Conservation (phyloP, 2,329 filamentous ascomycete species). For the Xylariaceae sp. region DNA sequence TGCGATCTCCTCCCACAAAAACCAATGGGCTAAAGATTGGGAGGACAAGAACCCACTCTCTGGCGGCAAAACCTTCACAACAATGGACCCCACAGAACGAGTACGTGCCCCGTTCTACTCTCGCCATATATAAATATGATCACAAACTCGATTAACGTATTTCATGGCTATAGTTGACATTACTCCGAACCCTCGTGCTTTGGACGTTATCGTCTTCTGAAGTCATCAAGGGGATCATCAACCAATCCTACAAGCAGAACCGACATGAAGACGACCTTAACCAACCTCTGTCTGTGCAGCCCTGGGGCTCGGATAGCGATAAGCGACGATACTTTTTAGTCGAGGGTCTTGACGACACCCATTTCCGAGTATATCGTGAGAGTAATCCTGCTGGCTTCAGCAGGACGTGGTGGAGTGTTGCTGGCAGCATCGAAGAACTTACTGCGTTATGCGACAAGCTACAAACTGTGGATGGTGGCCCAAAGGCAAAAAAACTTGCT, state of each 20-base stretch:
- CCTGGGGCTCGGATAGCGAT: slow-evolving; percentile 88
- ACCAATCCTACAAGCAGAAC: slow-evolving; percentile 85
- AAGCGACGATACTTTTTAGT: slow-evolving; percentile 93
- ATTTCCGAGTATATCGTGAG: slow-evolving; percentile 92
- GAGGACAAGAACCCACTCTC: slow-evolving; percentile 80
- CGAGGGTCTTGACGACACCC: slow-evolving; percentile 91
- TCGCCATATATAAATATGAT: background rate
- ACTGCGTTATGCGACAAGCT: slow-evolving; percentile 77
- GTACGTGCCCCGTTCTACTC: slow-evolving; percentile 56
- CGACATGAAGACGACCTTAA: slow-evolving; percentile 81
- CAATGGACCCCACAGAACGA: slow-evolving; percentile 80
- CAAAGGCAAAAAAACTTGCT: slow-evolving; percentile 78
- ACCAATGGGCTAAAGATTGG: slow-evolving; percentile 89
- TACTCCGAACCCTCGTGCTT: slow-evolving; percentile 81
- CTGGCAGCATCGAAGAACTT: slow-evolving; percentile 87
- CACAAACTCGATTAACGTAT: slow-evolving; percentile 26
- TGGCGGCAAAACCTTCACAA: slow-evolving; percentile 79
- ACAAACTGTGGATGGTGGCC: slow-evolving; percentile 75
- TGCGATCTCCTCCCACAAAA: slow-evolving; percentile 81
- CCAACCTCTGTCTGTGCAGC: slow-evolving; percentile 85
- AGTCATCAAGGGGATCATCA: slow-evolving; percentile 78
- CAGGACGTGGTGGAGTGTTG: slow-evolving; percentile 89
- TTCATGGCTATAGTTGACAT: slow-evolving; percentile 66
- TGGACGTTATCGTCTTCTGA: slow-evolving; percentile 94
- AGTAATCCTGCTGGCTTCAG: slow-evolving; percentile 80